These are phyloP conservation scores for Physcomitrium patens DNA, from an alignment of 225 moss, liverwort and hornwort species.

Conservation along the genomic window DNA sequence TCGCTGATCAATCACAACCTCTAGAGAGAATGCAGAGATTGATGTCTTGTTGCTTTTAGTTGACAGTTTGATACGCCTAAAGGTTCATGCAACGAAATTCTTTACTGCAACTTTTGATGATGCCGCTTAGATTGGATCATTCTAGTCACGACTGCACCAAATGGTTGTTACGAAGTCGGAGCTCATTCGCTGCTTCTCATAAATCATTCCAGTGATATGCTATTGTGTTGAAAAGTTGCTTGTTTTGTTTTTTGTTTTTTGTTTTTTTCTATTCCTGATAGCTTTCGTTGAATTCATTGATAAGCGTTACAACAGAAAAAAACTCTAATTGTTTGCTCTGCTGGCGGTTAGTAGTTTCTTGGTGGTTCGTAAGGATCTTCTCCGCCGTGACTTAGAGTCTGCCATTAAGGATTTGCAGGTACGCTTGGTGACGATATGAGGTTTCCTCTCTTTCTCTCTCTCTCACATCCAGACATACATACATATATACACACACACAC, in stretches of 20 bases:
- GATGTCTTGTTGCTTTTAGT: not conserved
- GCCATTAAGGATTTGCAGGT: constrained; percentile 90
- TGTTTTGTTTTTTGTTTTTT: no score
- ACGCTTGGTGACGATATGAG: constrained; percentile 9
- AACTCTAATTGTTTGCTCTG: constrained; percentile 60
- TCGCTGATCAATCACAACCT: not conserved
- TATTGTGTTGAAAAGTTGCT: not conserved
- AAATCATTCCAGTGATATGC: not conserved
- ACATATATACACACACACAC: no score
- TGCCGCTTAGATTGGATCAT: not conserved
- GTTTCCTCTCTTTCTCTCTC: not conserved
- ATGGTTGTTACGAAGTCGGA: not conserved
- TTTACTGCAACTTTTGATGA: not conserved
- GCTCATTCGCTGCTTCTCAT: not conserved
- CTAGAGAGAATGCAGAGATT: not conserved
- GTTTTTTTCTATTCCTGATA: not conserved
- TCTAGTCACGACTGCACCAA: no score
- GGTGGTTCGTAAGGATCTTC: constrained; percentile 79
- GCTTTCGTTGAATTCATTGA: not conserved
- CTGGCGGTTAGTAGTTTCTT: constrained; percentile 78
- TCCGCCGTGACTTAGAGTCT: constrained; percentile 73
- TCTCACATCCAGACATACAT: no score
- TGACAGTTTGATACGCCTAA: not conserved
- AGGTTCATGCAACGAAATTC: not conserved
- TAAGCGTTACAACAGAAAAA: constrained; percentile 19